Base-by-base conservation (phyloP, 164 flowering plant genomes). In the Sedum album region DNA sequence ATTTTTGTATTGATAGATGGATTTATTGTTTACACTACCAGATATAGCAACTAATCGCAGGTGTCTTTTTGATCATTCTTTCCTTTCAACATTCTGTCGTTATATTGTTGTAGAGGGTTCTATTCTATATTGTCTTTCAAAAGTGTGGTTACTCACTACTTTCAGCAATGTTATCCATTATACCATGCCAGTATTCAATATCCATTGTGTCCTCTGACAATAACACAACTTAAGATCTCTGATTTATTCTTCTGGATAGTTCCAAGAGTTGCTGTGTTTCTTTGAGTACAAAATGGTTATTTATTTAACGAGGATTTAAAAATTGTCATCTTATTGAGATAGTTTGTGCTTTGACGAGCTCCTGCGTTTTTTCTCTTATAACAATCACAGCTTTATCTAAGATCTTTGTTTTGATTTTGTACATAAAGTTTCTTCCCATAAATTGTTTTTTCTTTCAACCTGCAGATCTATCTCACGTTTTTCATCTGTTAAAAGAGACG, bases 401-500 rank as follows among this genome's bases (percentile, higher is more conserved):
- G 60, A 23, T 53, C 14, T 53, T 25, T 25, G 23, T 49, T 49
- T 23, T 17, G 21, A 6, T 49, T 49, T 6, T 1, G 8, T 53
- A 6, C 28, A 21, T 23, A 6, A 10, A 57, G 7, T 26, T 57
- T 57, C 62, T 15, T 26, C 62, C 28, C 62, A 57, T 57, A 57
- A 48, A 46, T 53, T 28, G 38, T 28, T 35, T 26, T 11, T 67
- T 69, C 71, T 72, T 33, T 61, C 31, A 63, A 65, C 42, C 79
- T 76, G 67, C 92, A 94, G 99, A 92, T 69, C 73, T 94, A 74
- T 82, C 90, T 57, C 94, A 90, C 76, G 99, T 80, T 89, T 95
- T 78, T 88, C 97, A 35, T 75, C 91, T 23, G 80, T 90, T 55
- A 76, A 84, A 20, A 85, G 93, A 79, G 96, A 86, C 72, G 81